Evolutionary conservation across 2,329 filamentous ascomycete genomes (phyloP).

Genomic region (Xylaria sp.): DNA sequence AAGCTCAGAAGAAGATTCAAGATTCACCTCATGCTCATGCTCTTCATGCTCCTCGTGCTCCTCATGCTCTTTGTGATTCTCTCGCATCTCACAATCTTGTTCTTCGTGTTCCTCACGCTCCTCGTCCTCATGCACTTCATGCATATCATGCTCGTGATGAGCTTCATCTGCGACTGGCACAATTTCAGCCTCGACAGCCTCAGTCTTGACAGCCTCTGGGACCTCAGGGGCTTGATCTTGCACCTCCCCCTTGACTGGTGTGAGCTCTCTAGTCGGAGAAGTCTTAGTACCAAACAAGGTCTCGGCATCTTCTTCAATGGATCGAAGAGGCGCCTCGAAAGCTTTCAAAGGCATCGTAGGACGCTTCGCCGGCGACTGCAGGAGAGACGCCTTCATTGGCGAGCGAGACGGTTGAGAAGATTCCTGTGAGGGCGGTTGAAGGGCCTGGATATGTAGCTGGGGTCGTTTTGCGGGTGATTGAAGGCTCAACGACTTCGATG

Average conservation of each 20-base stretch:
- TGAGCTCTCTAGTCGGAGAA: conserved; percentile 21
- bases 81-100: neutral
- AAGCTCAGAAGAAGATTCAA: conserved; percentile 41
- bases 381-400: conserved; percentile 39
- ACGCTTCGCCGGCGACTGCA: conserved; percentile 38
- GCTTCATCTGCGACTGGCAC: too few relatives aligned
- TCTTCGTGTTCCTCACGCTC: neutral
- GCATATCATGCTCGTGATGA: neutral
- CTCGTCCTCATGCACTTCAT: neutral
- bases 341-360: conserved; percentile 34
- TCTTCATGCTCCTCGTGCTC: conserved; percentile 28
- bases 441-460: conserved; percentile 29
- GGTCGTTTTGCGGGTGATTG: conserved; percentile 56
- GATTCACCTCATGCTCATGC: conserved; percentile 32
- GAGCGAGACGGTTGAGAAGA: conserved; percentile 39
- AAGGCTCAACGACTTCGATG: conserved; percentile 52
- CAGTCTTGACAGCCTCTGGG: conserved; percentile 6
- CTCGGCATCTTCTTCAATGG: conserved; percentile 9
- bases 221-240: conserved; percentile 6
- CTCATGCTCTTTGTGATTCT: conserved; percentile 16
- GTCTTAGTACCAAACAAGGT: conserved; percentile 20
- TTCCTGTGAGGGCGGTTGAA: conserved; percentile 28
- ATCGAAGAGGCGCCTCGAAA: conserved; percentile 16
- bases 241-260: conserved; percentile 11
- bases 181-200: conserved; percentile 20